Conservation (phyloP, 2,329 filamentous ascomycete genomes). For the Trichoderma lentiforme region DNA sequence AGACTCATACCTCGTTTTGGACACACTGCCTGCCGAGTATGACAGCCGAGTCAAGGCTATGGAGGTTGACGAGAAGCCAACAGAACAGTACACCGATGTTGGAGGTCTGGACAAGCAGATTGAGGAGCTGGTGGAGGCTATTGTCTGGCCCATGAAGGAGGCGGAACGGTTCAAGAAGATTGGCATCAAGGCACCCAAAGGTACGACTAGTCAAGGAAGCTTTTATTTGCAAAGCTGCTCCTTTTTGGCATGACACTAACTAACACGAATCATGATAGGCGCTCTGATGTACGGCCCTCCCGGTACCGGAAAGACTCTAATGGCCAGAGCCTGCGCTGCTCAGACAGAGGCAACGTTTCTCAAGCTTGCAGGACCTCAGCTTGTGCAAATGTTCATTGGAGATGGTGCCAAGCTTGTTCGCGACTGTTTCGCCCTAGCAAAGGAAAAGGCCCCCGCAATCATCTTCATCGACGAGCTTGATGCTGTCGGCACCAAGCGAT, state of each 20-base stretch:
- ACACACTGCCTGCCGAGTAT: constrained; percentile 95
- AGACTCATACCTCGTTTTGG: constrained; percentile 95
- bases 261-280: constrained; percentile 63
- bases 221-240: neutral
- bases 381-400: constrained; percentile 99
- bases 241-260: neutral
- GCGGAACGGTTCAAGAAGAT: constrained; percentile 99
- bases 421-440: constrained; percentile 94
- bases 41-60: constrained; percentile 99
- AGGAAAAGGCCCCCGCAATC: constrained; percentile 97
- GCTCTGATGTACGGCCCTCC: constrained; percentile 97
- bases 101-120: constrained; percentile 98
- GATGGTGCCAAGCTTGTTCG: constrained; percentile 97
- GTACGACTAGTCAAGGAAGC: constrained; percentile 47
- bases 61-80: constrained; percentile 99
- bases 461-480: constrained; percentile 99
- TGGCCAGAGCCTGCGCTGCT: constrained; percentile 92
- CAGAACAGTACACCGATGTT: constrained; percentile 97
- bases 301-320: constrained; percentile 84
- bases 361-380: constrained; percentile 93
- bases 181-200: constrained; percentile 98
- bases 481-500: constrained; percentile 97
- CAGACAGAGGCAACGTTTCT: constrained; percentile 98
- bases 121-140: constrained; percentile 95
- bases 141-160: constrained; percentile 99